Evolutionary conservation across 164 flowering plant species (phyloP).

Genomic region (Paratinospora sagittata): DNA sequence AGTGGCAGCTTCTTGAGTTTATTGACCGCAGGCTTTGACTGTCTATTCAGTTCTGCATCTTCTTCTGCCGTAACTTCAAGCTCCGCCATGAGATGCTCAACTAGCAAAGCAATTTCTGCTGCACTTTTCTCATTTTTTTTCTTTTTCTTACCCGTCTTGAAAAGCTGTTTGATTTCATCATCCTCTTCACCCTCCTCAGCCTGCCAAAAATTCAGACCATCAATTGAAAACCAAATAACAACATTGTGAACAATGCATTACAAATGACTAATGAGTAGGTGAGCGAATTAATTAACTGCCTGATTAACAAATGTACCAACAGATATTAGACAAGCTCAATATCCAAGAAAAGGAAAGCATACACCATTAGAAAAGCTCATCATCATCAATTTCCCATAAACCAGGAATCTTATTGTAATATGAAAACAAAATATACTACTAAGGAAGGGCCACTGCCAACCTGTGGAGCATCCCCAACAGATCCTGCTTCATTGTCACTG

Average conservation of each 20-base stretch:
- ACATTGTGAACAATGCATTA: neutral
- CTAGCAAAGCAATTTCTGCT: slow-evolving; percentile 77
- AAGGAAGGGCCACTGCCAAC: slow-evolving; percentile 24
- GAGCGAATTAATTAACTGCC: neutral
- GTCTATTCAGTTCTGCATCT: slow-evolving; percentile 80
- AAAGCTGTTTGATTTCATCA: slow-evolving; percentile 67
- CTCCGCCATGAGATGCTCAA: slow-evolving; percentile 92
- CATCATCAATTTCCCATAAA: neutral
- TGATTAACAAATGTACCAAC: neutral
- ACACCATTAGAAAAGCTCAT: too few species aligned
- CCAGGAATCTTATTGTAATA: neutral
- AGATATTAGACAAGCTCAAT: neutral
- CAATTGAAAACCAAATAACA: neutral
- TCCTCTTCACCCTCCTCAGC: slow-evolving; percentile 88
- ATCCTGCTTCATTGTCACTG: slow-evolving; percentile 55
- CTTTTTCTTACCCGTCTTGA: slow-evolving; percentile 80
- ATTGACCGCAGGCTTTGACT: slow-evolving; percentile 82
- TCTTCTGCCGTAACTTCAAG: slow-evolving; percentile 95
- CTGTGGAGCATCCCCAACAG: slow-evolving; percentile 72
- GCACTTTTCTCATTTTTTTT: slow-evolving; percentile 85
- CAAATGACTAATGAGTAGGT: neutral
- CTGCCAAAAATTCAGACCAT: slow-evolving; percentile 28
- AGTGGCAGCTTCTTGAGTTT: slow-evolving; percentile 92
- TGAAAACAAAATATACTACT: neutral
- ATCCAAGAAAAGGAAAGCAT: neutral